Percentiles rank a stretch among this genome's conserved stretches.
These are phyloP conservation scores for Rhizopogon sp. DNA, from an alignment of 768 basidiomycete genomes.

Conservation along the genomic window DNA sequence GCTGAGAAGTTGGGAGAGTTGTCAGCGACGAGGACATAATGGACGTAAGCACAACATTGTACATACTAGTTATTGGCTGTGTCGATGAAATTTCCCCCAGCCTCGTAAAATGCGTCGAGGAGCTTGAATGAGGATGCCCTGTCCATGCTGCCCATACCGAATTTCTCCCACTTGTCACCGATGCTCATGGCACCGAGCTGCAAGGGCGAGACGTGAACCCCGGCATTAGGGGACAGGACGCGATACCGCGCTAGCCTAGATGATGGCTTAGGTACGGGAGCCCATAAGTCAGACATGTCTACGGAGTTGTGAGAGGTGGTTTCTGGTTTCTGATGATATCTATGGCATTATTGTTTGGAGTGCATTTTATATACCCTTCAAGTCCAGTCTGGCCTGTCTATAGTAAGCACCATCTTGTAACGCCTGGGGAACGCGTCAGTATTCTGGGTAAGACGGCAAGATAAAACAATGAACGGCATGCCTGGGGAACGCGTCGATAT, in stretches of 20 bases:
- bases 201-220: conserved; percentile 44
- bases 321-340: no score
- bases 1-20: conserved; percentile 1
- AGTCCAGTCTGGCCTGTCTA: neutral
- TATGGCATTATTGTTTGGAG: no score
- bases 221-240: conserved; percentile 33
- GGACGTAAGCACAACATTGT: neutral
- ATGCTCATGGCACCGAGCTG: conserved; percentile 46
- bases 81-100: conserved; percentile 42
- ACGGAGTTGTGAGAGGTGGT: neutral
- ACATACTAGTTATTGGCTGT: conserved; percentile 39
- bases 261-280: conserved; percentile 20
- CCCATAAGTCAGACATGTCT: neutral
- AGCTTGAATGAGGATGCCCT: conserved; percentile 38
- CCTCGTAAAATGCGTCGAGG: conserved; percentile 36
- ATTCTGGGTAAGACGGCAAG: no score
- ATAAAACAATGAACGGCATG: no score
- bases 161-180: conserved; percentile 27
- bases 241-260: conserved; percentile 35
- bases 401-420: no score
- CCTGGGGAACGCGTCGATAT: no score
- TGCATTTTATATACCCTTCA: neutral
- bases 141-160: conserved; percentile 32
- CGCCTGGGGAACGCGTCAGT: no score
- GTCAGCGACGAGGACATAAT: neutral